Percentiles rank a stretch among this genome's conserved stretches.
Conservation (phyloP, 345 rosid species). For the Psidium guajava region DNA sequence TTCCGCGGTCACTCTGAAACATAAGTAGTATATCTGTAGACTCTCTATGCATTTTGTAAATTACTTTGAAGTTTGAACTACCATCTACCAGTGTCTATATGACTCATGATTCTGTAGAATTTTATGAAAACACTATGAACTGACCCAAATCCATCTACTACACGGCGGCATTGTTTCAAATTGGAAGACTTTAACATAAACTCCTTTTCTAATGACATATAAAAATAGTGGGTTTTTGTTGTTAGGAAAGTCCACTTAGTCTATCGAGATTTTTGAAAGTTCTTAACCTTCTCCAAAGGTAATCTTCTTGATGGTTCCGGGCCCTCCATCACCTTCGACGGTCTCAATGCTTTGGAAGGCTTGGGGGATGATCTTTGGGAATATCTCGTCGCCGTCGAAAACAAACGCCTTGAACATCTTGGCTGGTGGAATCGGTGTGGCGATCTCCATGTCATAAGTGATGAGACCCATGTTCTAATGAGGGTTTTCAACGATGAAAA, state of each 20-base stretch:
- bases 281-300: slow-evolving; percentile 12
- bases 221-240: no score
- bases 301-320: slow-evolving; percentile 16
- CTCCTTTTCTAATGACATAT: neutral
- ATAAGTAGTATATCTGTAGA: neutral
- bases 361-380: slow-evolving; percentile 17
- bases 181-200: neutral
- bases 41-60: neutral
- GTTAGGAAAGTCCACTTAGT: no score
- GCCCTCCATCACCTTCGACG: slow-evolving; percentile 27
- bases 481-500: neutral
- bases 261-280: neutral
- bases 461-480: slow-evolving; percentile 1
- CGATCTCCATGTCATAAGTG: neutral
- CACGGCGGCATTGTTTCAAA: neutral
- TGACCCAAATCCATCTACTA: no score
- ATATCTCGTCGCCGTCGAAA: slow-evolving; percentile 6
- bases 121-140: neutral
- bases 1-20: neutral
- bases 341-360: slow-evolving; percentile 3
- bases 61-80: neutral
- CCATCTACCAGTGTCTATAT: neutral
- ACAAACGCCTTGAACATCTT: slow-evolving; percentile 13
- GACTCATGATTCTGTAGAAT: neutral
- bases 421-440: slow-evolving; percentile 1